Percentiles rank a stretch among this genome's conserved stretches.
Evolutionary conservation across 1,284 basidiomycete species (phyloP).

Genomic region (Flammula alnicola): DNA sequence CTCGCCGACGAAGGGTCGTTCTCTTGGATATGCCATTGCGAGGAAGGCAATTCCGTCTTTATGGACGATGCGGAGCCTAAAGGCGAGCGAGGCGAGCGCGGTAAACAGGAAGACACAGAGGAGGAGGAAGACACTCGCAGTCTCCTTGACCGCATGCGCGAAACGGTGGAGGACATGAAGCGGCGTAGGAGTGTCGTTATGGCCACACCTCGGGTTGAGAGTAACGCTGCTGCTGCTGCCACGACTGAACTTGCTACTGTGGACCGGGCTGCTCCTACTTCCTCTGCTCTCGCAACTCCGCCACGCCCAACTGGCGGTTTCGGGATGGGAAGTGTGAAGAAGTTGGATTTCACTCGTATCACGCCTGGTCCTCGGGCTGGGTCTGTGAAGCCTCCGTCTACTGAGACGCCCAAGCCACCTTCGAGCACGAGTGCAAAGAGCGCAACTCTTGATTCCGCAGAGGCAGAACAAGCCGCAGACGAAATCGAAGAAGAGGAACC

Average conservation of each 20-base stretch:
- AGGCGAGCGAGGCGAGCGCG: not conserved
- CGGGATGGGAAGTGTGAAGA: constrained; percentile 22
- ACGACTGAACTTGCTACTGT: not conserved
- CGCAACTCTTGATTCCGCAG: not conserved
- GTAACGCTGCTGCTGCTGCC: not conserved
- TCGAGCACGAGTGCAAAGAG: not conserved
- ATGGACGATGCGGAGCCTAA: no score
- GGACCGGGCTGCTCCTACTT: constrained; percentile 14
- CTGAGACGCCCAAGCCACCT: not conserved
- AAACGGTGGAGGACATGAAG: constrained; percentile 65
- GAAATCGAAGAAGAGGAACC: constrained; percentile 23
- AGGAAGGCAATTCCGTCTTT: constrained; percentile 15
- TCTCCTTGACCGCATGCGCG: constrained; percentile 63
- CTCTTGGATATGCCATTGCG: constrained; percentile 18
- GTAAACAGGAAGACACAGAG: constrained; percentile 24
- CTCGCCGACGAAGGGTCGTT: constrained; percentile 26
- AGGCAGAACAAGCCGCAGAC: constrained; percentile 18
- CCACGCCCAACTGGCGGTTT: constrained; percentile 6
- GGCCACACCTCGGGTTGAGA: constrained; percentile 12
- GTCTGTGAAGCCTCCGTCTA: not conserved
- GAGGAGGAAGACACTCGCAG: constrained; percentile 50
- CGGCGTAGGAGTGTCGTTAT: constrained; percentile 48
- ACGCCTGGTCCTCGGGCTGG: constrained; percentile 11
- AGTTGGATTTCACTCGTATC: constrained; percentile 27
- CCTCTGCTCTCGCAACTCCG: constrained; percentile 13